Evolutionary conservation across 2,329 filamentous ascomycete species (phyloP), one percentile per base, ranked within the genome.

Genomic region (Fusarium pilosicola): DNA sequence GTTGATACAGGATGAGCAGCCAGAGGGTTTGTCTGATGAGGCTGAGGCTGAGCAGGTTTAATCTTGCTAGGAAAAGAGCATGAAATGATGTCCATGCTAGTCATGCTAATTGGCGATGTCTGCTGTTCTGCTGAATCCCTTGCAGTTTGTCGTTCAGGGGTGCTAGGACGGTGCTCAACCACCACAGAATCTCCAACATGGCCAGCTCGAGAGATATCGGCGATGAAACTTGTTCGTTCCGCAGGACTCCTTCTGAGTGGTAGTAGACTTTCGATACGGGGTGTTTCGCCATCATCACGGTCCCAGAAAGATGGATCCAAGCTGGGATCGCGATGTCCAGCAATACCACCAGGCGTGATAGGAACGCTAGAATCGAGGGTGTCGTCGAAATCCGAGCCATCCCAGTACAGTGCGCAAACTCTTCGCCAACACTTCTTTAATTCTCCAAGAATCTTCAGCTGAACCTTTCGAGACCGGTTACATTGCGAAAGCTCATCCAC

Each of bases 351-450:
- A 8, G 95, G 94, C 1, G 88, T 81, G 55, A 97, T 93, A 20
- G 93, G 89, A 24, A 89, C 86, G 32, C 94, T 90, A 7, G 90
- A 86, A 20, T 87, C 88, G 18, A 90, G 85, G 4, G 86, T 84
- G 70, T 92, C 87, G 73, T 92, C 87, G 41, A 91, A 91, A 52
- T 94, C 90, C 1, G 90, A 86, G 0, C 88, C 89, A 71, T 97
- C 94, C 96, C 96, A 99, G 80, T 95, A 97, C 62, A 95, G 85
- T 0, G 93, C 91, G 80, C 95, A 98, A 26, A 96, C 94, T 58
- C 95, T 90, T 80, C 95, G 92, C 96, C 96, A 99, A 80, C 96
- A 98, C 80, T 97, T 97, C 82, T 99, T 99, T 71, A 99, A 85
- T 82, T 99, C 96, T 36, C 93, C 91, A 41, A 99, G 87, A 74